Base-by-base conservation (phyloP, 1,139 yeast species). In the Nematodospora anomalae region DNA sequence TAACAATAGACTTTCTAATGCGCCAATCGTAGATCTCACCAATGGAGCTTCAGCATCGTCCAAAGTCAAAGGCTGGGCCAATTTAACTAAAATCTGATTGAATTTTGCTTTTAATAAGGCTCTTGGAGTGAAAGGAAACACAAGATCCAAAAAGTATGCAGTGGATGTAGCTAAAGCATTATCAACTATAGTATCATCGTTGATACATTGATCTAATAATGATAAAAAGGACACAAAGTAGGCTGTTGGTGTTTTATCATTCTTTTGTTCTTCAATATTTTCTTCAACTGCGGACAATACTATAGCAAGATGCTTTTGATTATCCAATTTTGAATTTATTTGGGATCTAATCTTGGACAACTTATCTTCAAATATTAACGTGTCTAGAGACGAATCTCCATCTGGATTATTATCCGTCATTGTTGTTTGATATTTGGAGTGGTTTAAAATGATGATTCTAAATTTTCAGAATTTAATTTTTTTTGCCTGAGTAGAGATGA, bases 251-350 rank as follows among this genome's bases (percentile, higher is more conserved):
- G 80, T 57, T 62, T 72, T 53, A 58, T 63, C 74, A 42, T 80
- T 78, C 35, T 78, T 73, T 53, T 85, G 90, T 46, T 84, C 90
- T 35, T 74, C 74, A 36, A 92, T 73, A 49, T 86, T 87, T 50
- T 88, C 96, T 58, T 92, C 98, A 32, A 92, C 92, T 3, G 97
- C 96, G 13, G 83, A 75, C 36, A 92, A 71, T 43, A 90, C 83
- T 28, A 88, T 54, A n/a, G 76, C 75, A 36, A 69, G 60, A 43
- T 84, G 89, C 55, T 83, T 84, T 64, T 89, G 97, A 60, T 88
- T 87, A 24, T 83, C 86, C 42, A 89, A 67, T 57, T 87, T 87
- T 16, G 96, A 86, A 44, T 64, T 74, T 49, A 75, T 64, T 53
- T 88, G 96, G 6, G 68, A 52, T 57, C 96, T 74, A 50, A 89